Base-by-base conservation (phyloP, 305 asterid genomes). In the Fraxinus sp. region DNA sequence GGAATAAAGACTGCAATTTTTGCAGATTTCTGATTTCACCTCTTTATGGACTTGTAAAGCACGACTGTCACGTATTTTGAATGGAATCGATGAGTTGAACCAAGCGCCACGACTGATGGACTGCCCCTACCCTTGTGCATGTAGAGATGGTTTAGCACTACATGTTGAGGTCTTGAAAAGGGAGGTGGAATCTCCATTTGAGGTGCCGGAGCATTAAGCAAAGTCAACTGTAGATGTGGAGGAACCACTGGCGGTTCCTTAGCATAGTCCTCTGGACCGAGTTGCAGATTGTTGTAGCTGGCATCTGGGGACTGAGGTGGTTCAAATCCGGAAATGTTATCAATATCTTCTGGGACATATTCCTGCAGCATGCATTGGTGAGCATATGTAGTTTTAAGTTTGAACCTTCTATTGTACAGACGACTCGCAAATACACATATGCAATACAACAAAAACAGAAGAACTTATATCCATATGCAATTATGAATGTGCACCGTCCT, bases 61-160 rank as follows among this genome's bases (percentile, higher is more conserved):
- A 90, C 87, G 22, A 85, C 88, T 4, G 91, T 89, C 80, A 90
- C 92, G 4, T 82, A 89, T 83, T 90, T 90, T 18, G 88, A 85
- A 22, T 85, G 89, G 83, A 90, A 89, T 71, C 93, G 87, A 9
- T 87, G 84, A 24, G 92, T 90, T 39, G 89, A 87, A 20, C 86
- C 90, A 22, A 90, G 88, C 2, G 87, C 92, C 37, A 89, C 91
- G 52, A 87, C 87, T 3, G 91, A 85, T 16, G 86, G 89, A 59
- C 82, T 66, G 49, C 77, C 78, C 79, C 85, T 77, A 0, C 80
- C 88, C 85, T 71, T 88, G 33, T 90, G 87, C 76, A 90, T 87
- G 80, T 81, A 90, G 49, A 90, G 89, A 83, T 90, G 92, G 83
- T 90, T 90, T 77, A 90, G 78, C 52, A 86, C 84, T 41, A 89